Evolutionary conservation across 305 asterid species (phyloP).

Genomic region (Solanum hybrid): DNA sequence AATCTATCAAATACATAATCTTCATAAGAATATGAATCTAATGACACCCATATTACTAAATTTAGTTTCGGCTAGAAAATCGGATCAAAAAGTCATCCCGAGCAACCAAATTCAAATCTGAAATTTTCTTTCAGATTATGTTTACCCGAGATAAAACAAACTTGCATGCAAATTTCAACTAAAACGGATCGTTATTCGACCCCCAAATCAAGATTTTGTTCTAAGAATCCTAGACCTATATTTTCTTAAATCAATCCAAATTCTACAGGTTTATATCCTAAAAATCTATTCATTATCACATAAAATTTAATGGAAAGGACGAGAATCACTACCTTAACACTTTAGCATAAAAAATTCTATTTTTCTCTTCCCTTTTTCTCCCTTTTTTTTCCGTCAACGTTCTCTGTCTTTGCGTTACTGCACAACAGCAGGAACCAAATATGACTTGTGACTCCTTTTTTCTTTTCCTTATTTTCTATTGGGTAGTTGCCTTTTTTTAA

Average conservation of each 20-base stretch:
- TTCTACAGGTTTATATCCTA: background rate
- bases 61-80: background rate
- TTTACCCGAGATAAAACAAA: background rate
- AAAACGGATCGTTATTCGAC: too few relatives aligned
- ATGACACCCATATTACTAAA: background rate
- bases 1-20: background rate
- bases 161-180: background rate
- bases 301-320: background rate
- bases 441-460: too few relatives aligned
- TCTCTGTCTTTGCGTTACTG: background rate
- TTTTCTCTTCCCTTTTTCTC: background rate
- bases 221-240: background rate
- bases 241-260: background rate
- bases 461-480: too few relatives aligned
- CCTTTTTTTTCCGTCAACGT: background rate
- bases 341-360: too few relatives aligned
- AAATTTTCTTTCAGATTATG: background rate
- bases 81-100: background rate
- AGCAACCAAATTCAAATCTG: background rate
- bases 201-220: background rate
- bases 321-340: background rate
- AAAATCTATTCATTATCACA: background rate
- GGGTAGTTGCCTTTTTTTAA: too few relatives aligned
- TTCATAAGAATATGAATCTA: background rate
- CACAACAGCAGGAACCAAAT: background rate